These are phyloP conservation scores for Magnusiomyces magnusii DNA, from an alignment of 1,139 yeast species.

Conservation along the genomic window DNA sequence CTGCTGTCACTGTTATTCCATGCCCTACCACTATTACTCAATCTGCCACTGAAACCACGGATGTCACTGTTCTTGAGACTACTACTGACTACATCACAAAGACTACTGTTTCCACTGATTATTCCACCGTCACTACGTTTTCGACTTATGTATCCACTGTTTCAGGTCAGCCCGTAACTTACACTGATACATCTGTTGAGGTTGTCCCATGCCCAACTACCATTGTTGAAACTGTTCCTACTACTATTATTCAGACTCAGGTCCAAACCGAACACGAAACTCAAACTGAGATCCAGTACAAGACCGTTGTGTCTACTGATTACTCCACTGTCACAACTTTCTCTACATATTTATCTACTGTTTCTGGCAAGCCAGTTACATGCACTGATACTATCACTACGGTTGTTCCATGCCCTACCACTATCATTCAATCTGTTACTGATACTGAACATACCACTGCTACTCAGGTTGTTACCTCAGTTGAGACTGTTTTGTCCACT, in stretches of 20 bases:
- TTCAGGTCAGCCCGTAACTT: background rate
- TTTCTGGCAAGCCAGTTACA: background rate
- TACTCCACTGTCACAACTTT: background rate
- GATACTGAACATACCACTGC: background rate
- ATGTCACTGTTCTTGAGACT: background rate
- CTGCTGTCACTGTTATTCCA: background rate
- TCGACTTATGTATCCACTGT: background rate
- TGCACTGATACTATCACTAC: background rate
- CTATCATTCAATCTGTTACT: background rate
- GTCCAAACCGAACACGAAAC: background rate
- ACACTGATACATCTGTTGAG: background rate
- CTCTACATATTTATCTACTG: background rate
- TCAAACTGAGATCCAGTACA: background rate
- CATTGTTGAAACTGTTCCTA: background rate
- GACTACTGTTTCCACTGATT: background rate
- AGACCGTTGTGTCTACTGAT: background rate
- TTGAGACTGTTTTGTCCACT: conserved; percentile 1
- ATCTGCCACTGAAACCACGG: background rate
- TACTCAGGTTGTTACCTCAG: background rate
- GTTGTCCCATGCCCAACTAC: background rate
- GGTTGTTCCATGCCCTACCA: background rate
- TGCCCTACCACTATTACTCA: background rate
- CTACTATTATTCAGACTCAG: background rate
- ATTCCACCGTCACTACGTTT: background rate
- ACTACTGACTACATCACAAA: background rate